Evolutionary conservation across 2,329 filamentous ascomycete genomes (phyloP).

Genomic region (Neopestalotiopsis clavispora): DNA sequence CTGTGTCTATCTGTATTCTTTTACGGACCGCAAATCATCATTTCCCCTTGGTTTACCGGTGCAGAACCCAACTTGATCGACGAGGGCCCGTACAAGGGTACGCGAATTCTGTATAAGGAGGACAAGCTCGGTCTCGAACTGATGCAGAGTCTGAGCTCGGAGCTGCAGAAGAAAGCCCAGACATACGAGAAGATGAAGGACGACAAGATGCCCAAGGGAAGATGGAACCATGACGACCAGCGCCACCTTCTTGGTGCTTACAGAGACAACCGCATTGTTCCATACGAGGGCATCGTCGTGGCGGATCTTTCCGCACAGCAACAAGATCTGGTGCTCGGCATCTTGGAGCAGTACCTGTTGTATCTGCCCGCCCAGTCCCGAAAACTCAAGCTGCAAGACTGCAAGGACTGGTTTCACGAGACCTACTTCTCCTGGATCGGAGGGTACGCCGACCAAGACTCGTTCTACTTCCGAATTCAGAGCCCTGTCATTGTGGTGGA

Average conservation of each 20-base stretch:
- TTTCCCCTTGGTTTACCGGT: constrained; percentile 79
- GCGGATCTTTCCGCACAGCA: constrained; percentile 52
- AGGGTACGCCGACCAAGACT: constrained; percentile 66
- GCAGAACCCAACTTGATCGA: constrained; percentile 82
- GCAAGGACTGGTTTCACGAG: constrained; percentile 64
- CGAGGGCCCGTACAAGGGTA: constrained; percentile 64
- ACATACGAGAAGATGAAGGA: constrained; percentile 66
- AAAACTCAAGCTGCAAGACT: constrained; percentile 56
- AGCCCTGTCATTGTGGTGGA: constrained; percentile 76
- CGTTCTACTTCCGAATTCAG: constrained; percentile 81
- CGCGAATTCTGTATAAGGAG: constrained; percentile 68
- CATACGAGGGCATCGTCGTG: constrained; percentile 71
- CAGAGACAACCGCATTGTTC: constrained; percentile 77
- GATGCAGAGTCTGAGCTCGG: constrained; percentile 65
- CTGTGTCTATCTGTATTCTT: constrained; percentile 76
- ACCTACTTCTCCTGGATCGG: constrained; percentile 85
- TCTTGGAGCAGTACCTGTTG: constrained; percentile 68
- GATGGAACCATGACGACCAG: constrained; percentile 84
- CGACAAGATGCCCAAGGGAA: constrained; percentile 66
- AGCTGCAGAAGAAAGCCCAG: constrained; percentile 55
- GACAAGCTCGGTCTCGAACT: constrained; percentile 68
- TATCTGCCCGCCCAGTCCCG: constrained; percentile 67
- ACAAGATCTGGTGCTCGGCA: constrained; percentile 57
- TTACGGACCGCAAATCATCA: constrained; percentile 66
- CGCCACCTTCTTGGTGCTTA: constrained; percentile 79